These are phyloP conservation scores for Pleurozium schreberi DNA, from an alignment of 225 moss, liverwort and hornwort species.

Conservation along the genomic window DNA sequence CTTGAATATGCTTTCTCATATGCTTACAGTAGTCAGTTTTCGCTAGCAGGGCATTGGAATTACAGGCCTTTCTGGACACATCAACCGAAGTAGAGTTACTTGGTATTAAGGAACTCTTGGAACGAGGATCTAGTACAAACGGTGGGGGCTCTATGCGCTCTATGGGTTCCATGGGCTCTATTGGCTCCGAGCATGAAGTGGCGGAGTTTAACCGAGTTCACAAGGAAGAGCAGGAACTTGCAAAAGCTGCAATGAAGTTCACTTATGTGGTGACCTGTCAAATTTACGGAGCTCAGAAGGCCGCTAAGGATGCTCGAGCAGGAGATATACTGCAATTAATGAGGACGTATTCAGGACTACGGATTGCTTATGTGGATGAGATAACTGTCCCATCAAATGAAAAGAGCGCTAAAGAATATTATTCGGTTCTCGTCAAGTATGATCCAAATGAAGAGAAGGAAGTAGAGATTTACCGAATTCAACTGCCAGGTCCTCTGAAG, in stretches of 20 bases:
- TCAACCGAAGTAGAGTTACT: constrained; percentile 57
- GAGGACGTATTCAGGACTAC: constrained; percentile 53
- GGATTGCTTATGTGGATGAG: constrained; percentile 89
- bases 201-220: constrained; percentile 29
- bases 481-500: constrained; percentile 71
- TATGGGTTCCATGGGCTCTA: constrained; percentile 31
- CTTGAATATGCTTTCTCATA: not conserved
- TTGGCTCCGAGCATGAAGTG: constrained; percentile 35
- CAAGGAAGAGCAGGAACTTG: constrained; percentile 40
- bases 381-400: not conserved
- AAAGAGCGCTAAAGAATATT: constrained; percentile 30
- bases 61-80: constrained; percentile 66
- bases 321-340: constrained; percentile 70
- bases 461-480: constrained; percentile 65
- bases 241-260: constrained; percentile 78
- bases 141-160: constrained; percentile 31
- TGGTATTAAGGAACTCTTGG: constrained; percentile 62
- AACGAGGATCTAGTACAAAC: constrained; percentile 50
- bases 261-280: constrained; percentile 94
- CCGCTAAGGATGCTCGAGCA: constrained; percentile 44
- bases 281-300: constrained; percentile 84
- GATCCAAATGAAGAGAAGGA: constrained; percentile 40
- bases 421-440: constrained; percentile 84
- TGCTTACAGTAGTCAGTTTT: not conserved
- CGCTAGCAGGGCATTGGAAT: constrained; percentile 59